Evolutionary conservation across 192 early-diverging fungal genomes (phyloP).

Genomic region (Gryganskiella cystojenkinii): DNA sequence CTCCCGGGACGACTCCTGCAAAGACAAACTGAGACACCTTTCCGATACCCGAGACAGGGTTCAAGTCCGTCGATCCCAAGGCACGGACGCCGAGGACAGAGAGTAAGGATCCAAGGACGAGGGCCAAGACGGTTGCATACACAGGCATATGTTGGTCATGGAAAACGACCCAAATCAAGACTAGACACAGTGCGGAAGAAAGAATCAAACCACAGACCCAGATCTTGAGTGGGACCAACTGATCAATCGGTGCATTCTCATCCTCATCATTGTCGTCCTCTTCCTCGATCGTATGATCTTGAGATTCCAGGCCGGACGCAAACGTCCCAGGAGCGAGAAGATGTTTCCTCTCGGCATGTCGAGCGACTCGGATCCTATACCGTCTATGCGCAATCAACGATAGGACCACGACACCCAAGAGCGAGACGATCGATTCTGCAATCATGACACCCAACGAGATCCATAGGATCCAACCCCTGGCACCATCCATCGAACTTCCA

Average conservation of each 20-base stretch:
- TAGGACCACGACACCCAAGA: constrained; percentile 59
- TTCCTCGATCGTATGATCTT: constrained; percentile 24
- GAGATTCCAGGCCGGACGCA: no score
- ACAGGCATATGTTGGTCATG: constrained; percentile 65
- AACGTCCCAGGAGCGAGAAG: not conserved
- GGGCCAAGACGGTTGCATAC: constrained; percentile 73
- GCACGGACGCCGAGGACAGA: constrained; percentile 86
- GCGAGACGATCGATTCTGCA: constrained; percentile 73
- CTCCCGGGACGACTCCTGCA: constrained; percentile 78
- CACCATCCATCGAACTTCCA: constrained; percentile 73
- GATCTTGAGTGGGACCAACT: constrained; percentile 70
- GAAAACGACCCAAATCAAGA: constrained; percentile 73
- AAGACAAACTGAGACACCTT: constrained; percentile 89
- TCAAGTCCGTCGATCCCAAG: constrained; percentile 84
- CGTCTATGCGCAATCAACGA: constrained; percentile 55
- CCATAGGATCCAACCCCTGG: constrained; percentile 85
- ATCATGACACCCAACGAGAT: constrained; percentile 85
- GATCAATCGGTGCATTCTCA: constrained; percentile 59
- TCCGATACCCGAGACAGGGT: constrained; percentile 85
- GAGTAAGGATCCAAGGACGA: constrained; percentile 78
- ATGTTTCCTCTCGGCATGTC: constrained; percentile 8
- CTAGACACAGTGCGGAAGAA: constrained; percentile 70
- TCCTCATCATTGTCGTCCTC: constrained; percentile 46
- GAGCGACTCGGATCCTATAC: constrained; percentile 7
- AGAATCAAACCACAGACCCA: constrained; percentile 72